Evolutionary conservation across 75 land plant species (phyloP).

Genomic region (Sequoia sempervirens): DNA sequence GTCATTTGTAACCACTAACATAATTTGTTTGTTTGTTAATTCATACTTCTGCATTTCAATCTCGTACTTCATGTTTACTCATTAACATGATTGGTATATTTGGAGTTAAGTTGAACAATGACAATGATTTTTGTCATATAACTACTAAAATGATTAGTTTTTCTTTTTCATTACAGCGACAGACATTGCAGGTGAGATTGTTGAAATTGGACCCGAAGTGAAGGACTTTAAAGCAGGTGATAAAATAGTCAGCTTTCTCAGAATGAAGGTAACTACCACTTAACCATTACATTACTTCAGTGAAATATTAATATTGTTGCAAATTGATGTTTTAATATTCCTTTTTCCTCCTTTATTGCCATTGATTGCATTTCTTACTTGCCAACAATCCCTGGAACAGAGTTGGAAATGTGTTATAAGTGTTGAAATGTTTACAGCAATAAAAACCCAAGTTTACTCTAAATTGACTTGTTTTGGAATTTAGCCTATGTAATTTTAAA

Average conservation of each 20-base stretch:
- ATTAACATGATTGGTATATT: background rate
- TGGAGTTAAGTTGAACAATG: too few relatives aligned
- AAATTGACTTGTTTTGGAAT: too few relatives aligned
- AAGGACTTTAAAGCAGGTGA: slow-evolving; percentile 18
- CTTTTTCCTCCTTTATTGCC: too few relatives aligned
- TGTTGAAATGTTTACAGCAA: background rate
- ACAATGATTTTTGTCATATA: background rate
- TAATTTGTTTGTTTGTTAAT: too few relatives aligned
- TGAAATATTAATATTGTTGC: background rate
- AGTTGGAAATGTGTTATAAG: background rate
- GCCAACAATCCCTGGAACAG: background rate
- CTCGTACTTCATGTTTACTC: background rate
- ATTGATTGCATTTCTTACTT: background rate
- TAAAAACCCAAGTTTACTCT: too few relatives aligned
- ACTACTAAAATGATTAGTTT: too few relatives aligned
- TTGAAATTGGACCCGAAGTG: slow-evolving; percentile 21
- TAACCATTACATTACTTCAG: background rate
- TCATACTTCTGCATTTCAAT: background rate
- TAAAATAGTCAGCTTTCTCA: slow-evolving; percentile 18
- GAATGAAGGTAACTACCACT: background rate
- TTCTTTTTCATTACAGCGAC: slow-evolving; percentile 14
- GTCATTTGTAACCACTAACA: too few relatives aligned
- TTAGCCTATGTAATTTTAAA: too few relatives aligned
- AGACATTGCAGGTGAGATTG: slow-evolving; percentile 27
- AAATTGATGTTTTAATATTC: background rate